Evolutionary conservation across 2,329 filamentous ascomycete species (phyloP).

Genomic region (Colletotrichum lini): DNA sequence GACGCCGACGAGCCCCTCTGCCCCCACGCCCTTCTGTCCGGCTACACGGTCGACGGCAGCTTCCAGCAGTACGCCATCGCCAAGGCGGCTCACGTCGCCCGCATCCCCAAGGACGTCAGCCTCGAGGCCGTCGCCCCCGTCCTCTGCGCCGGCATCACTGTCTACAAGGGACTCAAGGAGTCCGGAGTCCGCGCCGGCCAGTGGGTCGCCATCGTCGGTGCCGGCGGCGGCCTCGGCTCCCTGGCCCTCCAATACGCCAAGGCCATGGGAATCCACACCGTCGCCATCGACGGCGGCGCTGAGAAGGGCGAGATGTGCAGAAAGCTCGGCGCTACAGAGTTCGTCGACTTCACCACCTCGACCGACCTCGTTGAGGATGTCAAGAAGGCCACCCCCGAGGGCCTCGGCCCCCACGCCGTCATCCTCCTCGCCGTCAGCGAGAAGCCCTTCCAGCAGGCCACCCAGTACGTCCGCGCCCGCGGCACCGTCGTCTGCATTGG

Average conservation of each 20-base stretch:
- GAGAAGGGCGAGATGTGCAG: conserved; percentile 83
- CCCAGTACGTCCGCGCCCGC: conserved; percentile 86
- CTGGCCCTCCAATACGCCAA: conserved; percentile 89
- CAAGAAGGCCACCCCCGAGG: conserved; percentile 83
- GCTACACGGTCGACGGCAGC: conserved; percentile 92
- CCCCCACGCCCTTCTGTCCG: conserved; percentile 80
- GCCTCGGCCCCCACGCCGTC: conserved; percentile 88
- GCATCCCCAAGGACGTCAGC: conserved; percentile 81
- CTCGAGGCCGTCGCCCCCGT: conserved; percentile 86
- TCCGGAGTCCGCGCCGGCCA: conserved; percentile 81
- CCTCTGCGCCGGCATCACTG: conserved; percentile 88
- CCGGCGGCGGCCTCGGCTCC: conserved; percentile 85
- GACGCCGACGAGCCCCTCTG: conserved; percentile 88
- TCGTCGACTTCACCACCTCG: conserved; percentile 84
- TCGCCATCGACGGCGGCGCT: conserved; percentile 86
- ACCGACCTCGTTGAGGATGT: conserved; percentile 88
- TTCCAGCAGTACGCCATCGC: conserved; percentile 90
- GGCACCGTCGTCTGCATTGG: conserved; percentile 92
- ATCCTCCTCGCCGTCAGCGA: conserved; percentile 89
- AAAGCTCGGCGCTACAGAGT: conserved; percentile 78
- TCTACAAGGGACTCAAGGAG: conserved; percentile 94
- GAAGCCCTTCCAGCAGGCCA: conserved; percentile 96
- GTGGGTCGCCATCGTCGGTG: conserved; percentile 87
- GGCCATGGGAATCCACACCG: conserved; percentile 86
- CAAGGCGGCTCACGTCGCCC: conserved; percentile 87